Percentiles rank a stretch among this genome's conserved stretches.
phyloP scores from a whole-genome alignment of 768 basidiomycete genomes.

The Suillus hirtellus region DNA sequence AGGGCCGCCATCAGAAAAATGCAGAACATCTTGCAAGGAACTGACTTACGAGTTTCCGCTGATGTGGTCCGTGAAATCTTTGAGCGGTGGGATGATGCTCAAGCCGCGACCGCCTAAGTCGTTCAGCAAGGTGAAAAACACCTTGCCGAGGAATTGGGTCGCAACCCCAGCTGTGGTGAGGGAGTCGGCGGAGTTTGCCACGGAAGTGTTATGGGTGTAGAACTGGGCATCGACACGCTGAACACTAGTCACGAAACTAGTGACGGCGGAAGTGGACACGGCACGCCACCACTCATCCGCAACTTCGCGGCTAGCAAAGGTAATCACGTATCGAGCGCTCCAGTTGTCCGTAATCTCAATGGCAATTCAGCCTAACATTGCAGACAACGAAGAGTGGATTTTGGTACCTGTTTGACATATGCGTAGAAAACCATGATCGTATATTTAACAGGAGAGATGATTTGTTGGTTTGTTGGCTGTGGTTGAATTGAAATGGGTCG shows the following conservation, averaged over 20 bases:
- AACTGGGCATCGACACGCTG: not conserved
- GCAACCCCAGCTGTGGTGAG: not conserved
- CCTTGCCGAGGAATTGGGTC: not conserved
- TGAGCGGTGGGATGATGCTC: not conserved
- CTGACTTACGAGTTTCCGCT: not conserved
- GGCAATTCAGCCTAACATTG: not conserved
- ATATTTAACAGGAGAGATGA: too few relatives aligned
- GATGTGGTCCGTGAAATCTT: not conserved
- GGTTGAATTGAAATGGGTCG: not conserved
- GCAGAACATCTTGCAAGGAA: not conserved
- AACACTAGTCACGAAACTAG: not conserved
- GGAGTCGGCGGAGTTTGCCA: too few relatives aligned
- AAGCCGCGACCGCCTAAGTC: not conserved
- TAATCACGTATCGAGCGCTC: constrained; percentile 19
- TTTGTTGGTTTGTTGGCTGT: not conserved
- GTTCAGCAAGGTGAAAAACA: not conserved
- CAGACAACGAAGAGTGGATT: not conserved
- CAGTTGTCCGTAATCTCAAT: not conserved
- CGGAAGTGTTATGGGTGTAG: not conserved
- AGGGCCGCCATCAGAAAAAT: not conserved
- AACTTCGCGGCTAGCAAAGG: constrained; percentile 22
- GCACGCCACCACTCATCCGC: constrained; percentile 30
- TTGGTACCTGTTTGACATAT: not conserved
- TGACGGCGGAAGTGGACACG: constrained; percentile 12
- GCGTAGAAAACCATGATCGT: not conserved